Evolutionary conservation across 805 yeast species (phyloP), one percentile per base, ranked within the genome.

Genomic region (Myxozyma geophila): DNA sequence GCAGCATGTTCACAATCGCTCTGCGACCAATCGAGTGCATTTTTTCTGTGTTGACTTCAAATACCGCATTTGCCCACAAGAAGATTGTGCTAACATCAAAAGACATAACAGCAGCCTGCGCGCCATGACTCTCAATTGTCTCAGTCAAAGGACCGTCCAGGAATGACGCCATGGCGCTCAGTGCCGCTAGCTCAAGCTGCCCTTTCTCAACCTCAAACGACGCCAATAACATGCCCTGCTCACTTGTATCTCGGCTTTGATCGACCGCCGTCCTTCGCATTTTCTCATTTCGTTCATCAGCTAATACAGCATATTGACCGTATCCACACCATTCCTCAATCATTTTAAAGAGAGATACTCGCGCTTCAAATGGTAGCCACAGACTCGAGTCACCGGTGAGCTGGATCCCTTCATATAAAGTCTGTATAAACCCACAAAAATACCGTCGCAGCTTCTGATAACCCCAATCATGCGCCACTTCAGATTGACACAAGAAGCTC

Each of bases 301-400:
- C 83, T 1, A 86, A 72, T 0, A 79, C 72, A 8, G 84, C 81
- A 28, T 85, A 79, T 58, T 84, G 87, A 1, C 98, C 98, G 75
- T 85, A 85, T 0, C 96, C 96, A 74, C 97, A 92, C 99, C 99
- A 95, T 73, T 90, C 96, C 68, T 89, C 92, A 61, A 95, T 78
- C 71, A 84, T 88, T 52, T 86, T 84, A 77, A 91, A 92, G 66
- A 96, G 89, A 1, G 90, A 88, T 37, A 89, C 85, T 58, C 97
- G 80, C 1, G 92, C 93, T 68, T 87, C 91, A 74, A 92, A 92
- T 1, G 96, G 93, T n/a, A 92, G 78, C 85, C 92, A 87, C 46
- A 80, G 78, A 2, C 70, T 58, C 1, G 82, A 79, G 17, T 76
- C 75, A n/a, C 73, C 75, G 43, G 64, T 70, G 53, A 58, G 58